phyloP scores from a whole-genome alignment of 1,284 basidiomycete genomes.

The Ustilago sp. region DNA sequence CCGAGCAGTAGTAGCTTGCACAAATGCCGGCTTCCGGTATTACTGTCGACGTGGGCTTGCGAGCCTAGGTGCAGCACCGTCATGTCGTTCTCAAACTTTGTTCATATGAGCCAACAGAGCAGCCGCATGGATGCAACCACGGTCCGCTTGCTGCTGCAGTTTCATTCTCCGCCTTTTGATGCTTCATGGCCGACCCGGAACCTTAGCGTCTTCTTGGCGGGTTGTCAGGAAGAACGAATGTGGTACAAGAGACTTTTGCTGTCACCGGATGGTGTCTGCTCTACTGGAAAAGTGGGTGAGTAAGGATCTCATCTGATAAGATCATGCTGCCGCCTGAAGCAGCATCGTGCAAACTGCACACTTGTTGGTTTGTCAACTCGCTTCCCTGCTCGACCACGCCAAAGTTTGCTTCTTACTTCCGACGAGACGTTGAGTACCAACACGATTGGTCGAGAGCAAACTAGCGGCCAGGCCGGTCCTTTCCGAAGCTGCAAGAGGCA shows the following conservation, averaged over 20 bases:
- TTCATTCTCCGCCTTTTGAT: not conserved
- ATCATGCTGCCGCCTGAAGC: not conserved
- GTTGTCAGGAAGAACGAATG: not conserved
- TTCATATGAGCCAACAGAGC: not conserved
- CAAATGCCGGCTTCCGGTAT: not conserved
- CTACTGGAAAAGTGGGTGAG: too few species aligned
- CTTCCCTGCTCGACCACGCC: not conserved
- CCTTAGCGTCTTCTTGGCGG: not conserved
- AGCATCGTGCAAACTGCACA: not conserved
- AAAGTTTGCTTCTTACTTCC: not conserved
- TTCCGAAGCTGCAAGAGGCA: constrained; percentile 5
- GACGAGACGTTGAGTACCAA: not conserved
- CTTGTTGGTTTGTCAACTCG: not conserved
- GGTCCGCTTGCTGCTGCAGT: not conserved
- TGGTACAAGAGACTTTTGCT: too few species aligned
- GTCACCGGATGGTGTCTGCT: too few species aligned
- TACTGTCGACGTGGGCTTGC: constrained; percentile 13
- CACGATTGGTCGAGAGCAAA: not conserved
- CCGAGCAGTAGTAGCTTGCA: not conserved
- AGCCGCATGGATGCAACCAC: not conserved
- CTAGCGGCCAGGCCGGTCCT: not conserved
- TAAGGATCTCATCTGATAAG: constrained; percentile 16
- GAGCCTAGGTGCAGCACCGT: not conserved
- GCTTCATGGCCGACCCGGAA: not conserved
- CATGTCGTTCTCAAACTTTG: not conserved